phyloP scores from a whole-genome alignment of 1,284 basidiomycete species.

The Cutaneotrichosporon sp. region DNA sequence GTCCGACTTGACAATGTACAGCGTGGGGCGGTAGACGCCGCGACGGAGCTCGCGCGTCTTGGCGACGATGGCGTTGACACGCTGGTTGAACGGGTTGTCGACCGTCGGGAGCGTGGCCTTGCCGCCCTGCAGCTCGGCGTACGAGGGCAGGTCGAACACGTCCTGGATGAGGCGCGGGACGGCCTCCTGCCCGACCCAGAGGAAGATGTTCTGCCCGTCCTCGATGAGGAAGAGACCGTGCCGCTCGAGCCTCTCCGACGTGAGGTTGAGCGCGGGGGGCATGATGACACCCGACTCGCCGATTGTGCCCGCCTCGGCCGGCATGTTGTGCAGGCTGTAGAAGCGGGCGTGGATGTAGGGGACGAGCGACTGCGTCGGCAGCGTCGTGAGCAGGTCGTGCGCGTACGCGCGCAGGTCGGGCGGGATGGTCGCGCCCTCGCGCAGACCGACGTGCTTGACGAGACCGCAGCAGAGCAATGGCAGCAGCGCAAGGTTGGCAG shows the following conservation, averaged over 20 bases:
- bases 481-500: constrained; percentile 91
- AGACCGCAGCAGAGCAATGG: constrained; percentile 87
- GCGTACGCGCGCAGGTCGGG: constrained; percentile 95
- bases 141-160: constrained; percentile 87
- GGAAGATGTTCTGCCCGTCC: constrained; percentile 95
- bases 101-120: constrained; percentile 87
- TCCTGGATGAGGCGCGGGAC: constrained; percentile 92
- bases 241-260: constrained; percentile 88
- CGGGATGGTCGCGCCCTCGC: constrained; percentile 94
- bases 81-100: constrained; percentile 90
- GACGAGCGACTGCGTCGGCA: constrained; percentile 86
- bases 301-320: constrained; percentile 49
- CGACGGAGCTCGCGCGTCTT: constrained; percentile 79
- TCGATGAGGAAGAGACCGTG: constrained; percentile 97
- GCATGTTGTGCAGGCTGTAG: constrained; percentile 96
- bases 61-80: constrained; percentile 88
- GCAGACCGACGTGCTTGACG: constrained; percentile 92
- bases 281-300: constrained; percentile 46
- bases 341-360: constrained; percentile 94
- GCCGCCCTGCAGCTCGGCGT: constrained; percentile 85
- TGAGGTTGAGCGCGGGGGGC: constrained; percentile 73
- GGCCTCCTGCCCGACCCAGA: constrained; percentile 96
- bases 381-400: constrained; percentile 84
- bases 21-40: constrained; percentile 87
- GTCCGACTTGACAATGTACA: constrained; percentile 99